Conservation (phyloP, 441 rosid species). For the Codiaeum variegatum region DNA sequence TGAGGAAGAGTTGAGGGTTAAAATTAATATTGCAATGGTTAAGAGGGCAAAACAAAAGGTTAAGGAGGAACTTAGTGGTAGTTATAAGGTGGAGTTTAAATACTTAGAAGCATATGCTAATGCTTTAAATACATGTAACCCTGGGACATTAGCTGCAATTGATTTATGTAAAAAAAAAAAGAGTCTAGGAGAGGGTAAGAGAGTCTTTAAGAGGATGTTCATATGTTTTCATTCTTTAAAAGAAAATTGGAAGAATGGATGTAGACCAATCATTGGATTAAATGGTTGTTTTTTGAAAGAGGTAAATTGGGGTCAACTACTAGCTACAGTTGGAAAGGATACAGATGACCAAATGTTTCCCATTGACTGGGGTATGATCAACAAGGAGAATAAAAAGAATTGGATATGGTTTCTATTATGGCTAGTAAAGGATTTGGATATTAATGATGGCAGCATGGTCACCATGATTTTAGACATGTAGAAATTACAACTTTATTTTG, state of each 20-base stretch:
- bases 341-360: neutral
- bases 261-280: neutral
- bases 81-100: too few relatives aligned
- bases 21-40: too few relatives aligned
- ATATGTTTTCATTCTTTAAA: neutral
- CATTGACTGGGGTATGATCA: neutral
- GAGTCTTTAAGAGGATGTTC: neutral
- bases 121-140: too few relatives aligned
- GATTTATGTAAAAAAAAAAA: neutral
- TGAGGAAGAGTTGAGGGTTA: too few relatives aligned
- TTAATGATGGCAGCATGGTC: neutral
- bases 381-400: neutral
- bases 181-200: neutral
- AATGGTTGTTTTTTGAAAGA: neutral
- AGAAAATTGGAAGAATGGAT: neutral
- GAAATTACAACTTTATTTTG: too few relatives aligned
- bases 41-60: too few relatives aligned
- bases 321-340: neutral
- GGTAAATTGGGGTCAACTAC: neutral
- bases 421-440: neutral
- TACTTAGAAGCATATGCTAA: too few relatives aligned
- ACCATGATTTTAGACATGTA: too few relatives aligned
- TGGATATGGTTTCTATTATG: neutral
- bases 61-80: too few relatives aligned
- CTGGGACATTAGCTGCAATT: too few relatives aligned